phyloP scores from a whole-genome alignment of 2,329 filamentous ascomycete genomes.

The Metarhizium sp. region DNA sequence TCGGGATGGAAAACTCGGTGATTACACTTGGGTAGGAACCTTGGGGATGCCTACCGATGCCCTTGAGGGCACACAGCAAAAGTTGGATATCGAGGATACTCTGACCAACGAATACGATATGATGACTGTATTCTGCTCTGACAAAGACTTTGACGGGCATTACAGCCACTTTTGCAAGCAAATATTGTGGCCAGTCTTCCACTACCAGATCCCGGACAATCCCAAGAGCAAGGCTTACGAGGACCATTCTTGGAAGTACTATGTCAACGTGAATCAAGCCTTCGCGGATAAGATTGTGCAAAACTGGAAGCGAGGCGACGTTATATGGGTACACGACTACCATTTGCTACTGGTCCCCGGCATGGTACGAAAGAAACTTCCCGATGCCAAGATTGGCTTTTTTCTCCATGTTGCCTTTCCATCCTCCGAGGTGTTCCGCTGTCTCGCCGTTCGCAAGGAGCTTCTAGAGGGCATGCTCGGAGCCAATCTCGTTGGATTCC shows the following conservation, averaged over 20 bases:
- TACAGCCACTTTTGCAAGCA: constrained; percentile 97
- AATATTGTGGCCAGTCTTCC: constrained; percentile 94
- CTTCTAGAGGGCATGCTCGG: constrained; percentile 88
- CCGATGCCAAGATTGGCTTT: constrained; percentile 91
- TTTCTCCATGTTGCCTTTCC: constrained; percentile 94
- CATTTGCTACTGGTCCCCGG: constrained; percentile 80
- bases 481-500: constrained; percentile 86
- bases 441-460: constrained; percentile 76
- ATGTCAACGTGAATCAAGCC: constrained; percentile 83
- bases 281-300: constrained; percentile 86
- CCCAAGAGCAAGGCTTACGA: constrained; percentile 98
- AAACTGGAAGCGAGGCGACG: constrained; percentile 88
- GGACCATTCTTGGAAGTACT: constrained; percentile 94
- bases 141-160: constrained; percentile 89
- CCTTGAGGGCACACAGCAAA: constrained; percentile 62
- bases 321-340: constrained; percentile 94
- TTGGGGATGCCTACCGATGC: constrained; percentile 91
- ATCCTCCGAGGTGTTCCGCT: constrained; percentile 92
- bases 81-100: constrained; percentile 73
- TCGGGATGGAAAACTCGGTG: constrained; percentile 57
- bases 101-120: constrained; percentile 76
- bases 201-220: constrained; percentile 96
- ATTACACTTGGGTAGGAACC: constrained; percentile 86
- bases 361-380: constrained; percentile 83
- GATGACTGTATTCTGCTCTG: constrained; percentile 74